Conservation (phyloP, 1,284 basidiomycete species). For the Fistulina hepatica region DNA sequence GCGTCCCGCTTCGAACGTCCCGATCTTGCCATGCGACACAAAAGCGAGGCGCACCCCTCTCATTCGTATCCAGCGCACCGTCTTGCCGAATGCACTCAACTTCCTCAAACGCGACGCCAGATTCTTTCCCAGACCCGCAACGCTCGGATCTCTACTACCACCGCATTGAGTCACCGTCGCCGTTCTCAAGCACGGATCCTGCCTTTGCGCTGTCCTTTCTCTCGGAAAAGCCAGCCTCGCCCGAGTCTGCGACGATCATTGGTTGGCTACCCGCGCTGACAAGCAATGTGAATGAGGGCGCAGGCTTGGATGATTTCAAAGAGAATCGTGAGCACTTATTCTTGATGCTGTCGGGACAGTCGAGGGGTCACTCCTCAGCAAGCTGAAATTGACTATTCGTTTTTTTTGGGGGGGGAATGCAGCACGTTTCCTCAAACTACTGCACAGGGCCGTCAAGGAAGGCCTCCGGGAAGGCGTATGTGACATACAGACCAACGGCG, state of each 20-base stretch:
- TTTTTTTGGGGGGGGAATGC: no score
- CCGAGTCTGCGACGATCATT: constrained; percentile 43
- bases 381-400: background rate
- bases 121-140: constrained; percentile 37
- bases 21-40: no score
- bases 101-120: constrained; percentile 1
- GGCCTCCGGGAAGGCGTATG: constrained; percentile 48
- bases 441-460: constrained; percentile 48
- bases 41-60: no score
- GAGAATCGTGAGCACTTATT: constrained; percentile 45
- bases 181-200: constrained; percentile 26
- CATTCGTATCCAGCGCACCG: no score
- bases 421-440: constrained; percentile 48
- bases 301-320: constrained; percentile 55
- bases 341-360: background rate
- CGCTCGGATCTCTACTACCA: constrained; percentile 63
- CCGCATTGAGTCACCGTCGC: constrained; percentile 40
- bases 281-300: constrained; percentile 25
- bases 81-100: no score
- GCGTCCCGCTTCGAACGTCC: no score
- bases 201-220: constrained; percentile 59
- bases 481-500: constrained; percentile 53
- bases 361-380: background rate
- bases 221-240: constrained; percentile 29
- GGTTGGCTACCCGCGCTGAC: constrained; percentile 59